A percentile compares a stretch with the other conserved stretches of the same genome.
These are phyloP conservation scores for Gossypium lobatum DNA, from an alignment of 441 rosid species.

Conservation along the genomic window DNA sequence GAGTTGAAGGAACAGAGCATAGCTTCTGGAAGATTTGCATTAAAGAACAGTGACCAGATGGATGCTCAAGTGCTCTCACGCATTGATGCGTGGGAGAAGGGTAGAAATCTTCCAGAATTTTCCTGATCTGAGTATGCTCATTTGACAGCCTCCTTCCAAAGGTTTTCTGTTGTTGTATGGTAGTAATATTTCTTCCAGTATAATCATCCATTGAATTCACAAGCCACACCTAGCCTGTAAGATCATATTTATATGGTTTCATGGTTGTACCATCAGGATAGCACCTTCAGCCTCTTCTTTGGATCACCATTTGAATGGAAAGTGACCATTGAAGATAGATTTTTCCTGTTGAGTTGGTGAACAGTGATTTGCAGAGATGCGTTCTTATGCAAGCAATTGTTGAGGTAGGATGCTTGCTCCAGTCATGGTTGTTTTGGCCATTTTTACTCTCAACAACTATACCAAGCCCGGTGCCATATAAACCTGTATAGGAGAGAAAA, in stretches of 20 bases:
- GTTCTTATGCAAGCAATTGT: background rate
- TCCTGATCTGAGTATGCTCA: background rate
- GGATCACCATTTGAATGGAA: background rate
- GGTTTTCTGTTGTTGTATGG: background rate
- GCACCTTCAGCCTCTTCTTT: background rate
- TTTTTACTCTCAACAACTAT: background rate
- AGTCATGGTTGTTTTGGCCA: background rate
- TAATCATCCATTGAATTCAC: background rate
- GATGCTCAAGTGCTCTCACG: too few relatives aligned
- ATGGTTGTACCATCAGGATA: background rate
- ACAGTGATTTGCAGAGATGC: background rate
- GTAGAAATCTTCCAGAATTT: background rate
- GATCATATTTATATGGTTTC: background rate
- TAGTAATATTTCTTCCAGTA: background rate
- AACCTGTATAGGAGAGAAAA: background rate
- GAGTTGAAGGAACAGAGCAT: too few relatives aligned
- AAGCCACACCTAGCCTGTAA: background rate
- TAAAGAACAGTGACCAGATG: too few relatives aligned
- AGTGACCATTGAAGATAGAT: background rate
- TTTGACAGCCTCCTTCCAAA: background rate
- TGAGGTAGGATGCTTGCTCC: background rate
- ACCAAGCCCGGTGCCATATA: background rate
- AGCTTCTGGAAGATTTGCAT: too few relatives aligned
- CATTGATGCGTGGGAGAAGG: too few relatives aligned
- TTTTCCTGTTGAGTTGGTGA: background rate